Conservation (phyloP, 1,284 basidiomycete species). For the Neolentinus lepideus region DNA sequence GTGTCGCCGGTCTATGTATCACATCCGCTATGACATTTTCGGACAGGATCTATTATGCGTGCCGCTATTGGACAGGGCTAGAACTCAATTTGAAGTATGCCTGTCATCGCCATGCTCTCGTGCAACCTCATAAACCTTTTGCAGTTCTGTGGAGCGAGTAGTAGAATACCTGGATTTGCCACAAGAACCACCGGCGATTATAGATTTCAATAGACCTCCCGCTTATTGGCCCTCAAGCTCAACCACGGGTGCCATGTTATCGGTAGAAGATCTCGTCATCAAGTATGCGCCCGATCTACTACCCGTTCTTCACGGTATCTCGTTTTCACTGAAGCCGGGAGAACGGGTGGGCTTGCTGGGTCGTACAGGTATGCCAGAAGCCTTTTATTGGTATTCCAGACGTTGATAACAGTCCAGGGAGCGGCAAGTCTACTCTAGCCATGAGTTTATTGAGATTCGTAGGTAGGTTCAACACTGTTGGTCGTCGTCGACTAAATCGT, state of each 20-base stretch:
- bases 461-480: constrained; percentile 1
- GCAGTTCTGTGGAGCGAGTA: constrained; percentile 78
- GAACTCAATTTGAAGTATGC: constrained; percentile 61
- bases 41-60: constrained; percentile 58
- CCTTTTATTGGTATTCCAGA: not conserved
- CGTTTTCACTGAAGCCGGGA: constrained; percentile 53
- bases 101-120: no score
- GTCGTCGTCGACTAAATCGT: constrained; percentile 28
- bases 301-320: constrained; percentile 70
- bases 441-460: constrained; percentile 86
- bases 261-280: constrained; percentile 64
- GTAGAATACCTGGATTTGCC: constrained; percentile 84
- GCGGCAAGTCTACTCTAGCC: constrained; percentile 79
- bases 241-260: constrained; percentile 27
- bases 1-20: constrained; percentile 82
- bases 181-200: constrained; percentile 72
- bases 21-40: constrained; percentile 64
- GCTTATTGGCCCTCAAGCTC: constrained; percentile 76
- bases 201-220: constrained; percentile 61
- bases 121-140: not conserved
- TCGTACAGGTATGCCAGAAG: constrained; percentile 49
- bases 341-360: constrained; percentile 72
- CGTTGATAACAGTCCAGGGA: constrained; percentile 16
- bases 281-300: constrained; percentile 84
- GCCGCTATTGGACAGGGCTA: constrained; percentile 51